A percentile compares a stretch with the other conserved stretches of the same genome.
Conservation (phyloP, 78 protist genomes). For the Ministeria vibrans region DNA sequence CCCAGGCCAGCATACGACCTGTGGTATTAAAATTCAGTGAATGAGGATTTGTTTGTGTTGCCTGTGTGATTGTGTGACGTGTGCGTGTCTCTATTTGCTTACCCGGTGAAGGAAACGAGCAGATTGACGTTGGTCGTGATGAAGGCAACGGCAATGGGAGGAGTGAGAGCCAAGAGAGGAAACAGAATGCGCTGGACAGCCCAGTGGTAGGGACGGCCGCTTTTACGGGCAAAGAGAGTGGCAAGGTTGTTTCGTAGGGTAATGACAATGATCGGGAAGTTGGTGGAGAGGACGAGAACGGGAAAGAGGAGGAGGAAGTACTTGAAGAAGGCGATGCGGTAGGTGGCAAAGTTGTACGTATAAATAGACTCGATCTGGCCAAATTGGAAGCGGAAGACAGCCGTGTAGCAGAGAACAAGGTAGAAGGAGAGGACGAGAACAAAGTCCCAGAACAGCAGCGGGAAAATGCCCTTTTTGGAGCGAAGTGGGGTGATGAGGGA, state of each 20-base stretch:
- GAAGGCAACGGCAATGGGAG: conserved; percentile 11
- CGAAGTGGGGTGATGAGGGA: conserved; percentile 22
- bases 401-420: conserved; percentile 24
- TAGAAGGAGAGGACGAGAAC: conserved; percentile 5
- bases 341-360: conserved; percentile 23
- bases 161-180: background rate
- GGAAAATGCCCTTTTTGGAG: background rate
- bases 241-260: conserved; percentile 35
- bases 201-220: background rate
- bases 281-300: conserved; percentile 21
- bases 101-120: conserved; percentile 29
- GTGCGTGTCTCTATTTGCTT: background rate
- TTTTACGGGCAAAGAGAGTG: background rate
- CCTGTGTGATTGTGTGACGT: background rate
- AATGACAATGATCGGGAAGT: conserved; percentile 40
- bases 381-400: background rate
- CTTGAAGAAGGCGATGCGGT: background rate
- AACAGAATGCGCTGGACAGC: background rate
- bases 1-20: conserved; percentile 35
- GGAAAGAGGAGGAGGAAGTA: conserved; percentile 29
- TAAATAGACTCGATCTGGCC: conserved; percentile 24
- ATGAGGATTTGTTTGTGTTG: background rate
- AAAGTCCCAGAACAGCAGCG: conserved; percentile 11
- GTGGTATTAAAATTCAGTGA: background rate
- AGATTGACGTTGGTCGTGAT: background rate